Evolutionary conservation across 345 rosid genomes (phyloP).

Genomic region (Euphorbia lathyris): DNA sequence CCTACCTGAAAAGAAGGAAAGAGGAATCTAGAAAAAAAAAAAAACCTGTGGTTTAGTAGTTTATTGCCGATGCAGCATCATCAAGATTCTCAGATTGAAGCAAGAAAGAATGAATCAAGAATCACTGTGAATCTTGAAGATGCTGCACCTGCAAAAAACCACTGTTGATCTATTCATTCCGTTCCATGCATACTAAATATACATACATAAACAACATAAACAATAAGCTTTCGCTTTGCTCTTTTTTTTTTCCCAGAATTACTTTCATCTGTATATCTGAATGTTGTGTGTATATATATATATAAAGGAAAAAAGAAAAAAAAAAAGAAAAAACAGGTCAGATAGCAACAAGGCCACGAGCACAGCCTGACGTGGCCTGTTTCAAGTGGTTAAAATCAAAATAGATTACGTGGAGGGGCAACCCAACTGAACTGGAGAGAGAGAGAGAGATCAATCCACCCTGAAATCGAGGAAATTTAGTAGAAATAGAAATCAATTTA

Average conservation of each 20-base stretch:
- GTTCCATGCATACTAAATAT: background rate
- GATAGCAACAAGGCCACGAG: constrained; percentile 19
- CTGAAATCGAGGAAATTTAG: no score
- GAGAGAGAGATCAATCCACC: constrained; percentile 23
- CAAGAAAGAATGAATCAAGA: constrained; percentile 4
- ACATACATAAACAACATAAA: no score
- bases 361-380: constrained; percentile 28
- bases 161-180: constrained; percentile 37
- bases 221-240: no score
- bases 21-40: background rate
- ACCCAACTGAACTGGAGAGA: no score
- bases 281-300: background rate
- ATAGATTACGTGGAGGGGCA: constrained; percentile 23
- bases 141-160: constrained; percentile 82
- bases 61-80: constrained; percentile 99
- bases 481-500: no score
- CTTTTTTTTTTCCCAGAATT: no score
- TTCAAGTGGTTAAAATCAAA: constrained; percentile 24
- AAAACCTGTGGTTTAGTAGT: constrained; percentile 36
- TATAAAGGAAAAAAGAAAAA: background rate
- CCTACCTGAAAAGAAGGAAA: no score
- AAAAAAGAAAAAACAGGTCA: background rate
- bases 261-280: no score
- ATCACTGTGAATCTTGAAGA: constrained; percentile 93
- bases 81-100: constrained; percentile 91